Base-by-base conservation (phyloP, 257 asterid species). In the Mitragyna speciosa region DNA sequence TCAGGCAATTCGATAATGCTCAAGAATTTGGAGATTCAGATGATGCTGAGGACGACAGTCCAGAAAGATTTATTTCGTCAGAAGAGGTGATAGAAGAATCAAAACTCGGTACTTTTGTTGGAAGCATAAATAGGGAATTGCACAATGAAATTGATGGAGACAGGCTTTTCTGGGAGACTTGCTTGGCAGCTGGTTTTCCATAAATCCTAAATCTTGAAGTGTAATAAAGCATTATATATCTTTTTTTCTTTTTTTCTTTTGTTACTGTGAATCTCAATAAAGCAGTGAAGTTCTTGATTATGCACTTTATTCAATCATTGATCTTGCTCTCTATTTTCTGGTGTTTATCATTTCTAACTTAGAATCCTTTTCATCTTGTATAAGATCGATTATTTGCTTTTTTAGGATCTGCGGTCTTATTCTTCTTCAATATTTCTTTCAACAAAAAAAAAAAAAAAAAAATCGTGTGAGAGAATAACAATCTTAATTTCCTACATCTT, bases 181-280 rank as follows among this genome's bases (percentile, higher is more conserved):
- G 86, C 39, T 75, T 83, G 79, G 81, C 79, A 78, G 81, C 36
- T 75, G 86, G 86, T 28, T 83, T 68, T 51, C 86, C 86, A 28
- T 82, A 26, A 79, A 0, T 45, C 56, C 22, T n/a, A 14, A 28
- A 20, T 31, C 15, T 79, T 36, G 43, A 64, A 76, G 24, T n/a
- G 17, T 30, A 33, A n/a, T 26, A 28, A 10, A 61, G 36, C 19
- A 63, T 56, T 56, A 56, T 22, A 56, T 63, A 26, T 26, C 8
- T 9, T 24, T 26, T 6, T 61, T 1, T n/a, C 2, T n/a, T 10
- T 17, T 52, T 39, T 67, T 17, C 6, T 67, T 19, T 22, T 7
- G 12, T 56, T 51, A 24, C 6, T 14, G 4, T 58, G 64, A 14
- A 30, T 75, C 15, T 22, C 28, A 75, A 39, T 24, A 26, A 61